phyloP scores from a whole-genome alignment of 2,329 filamentous ascomycete genomes.

The Fusarium cyanostomum region DNA sequence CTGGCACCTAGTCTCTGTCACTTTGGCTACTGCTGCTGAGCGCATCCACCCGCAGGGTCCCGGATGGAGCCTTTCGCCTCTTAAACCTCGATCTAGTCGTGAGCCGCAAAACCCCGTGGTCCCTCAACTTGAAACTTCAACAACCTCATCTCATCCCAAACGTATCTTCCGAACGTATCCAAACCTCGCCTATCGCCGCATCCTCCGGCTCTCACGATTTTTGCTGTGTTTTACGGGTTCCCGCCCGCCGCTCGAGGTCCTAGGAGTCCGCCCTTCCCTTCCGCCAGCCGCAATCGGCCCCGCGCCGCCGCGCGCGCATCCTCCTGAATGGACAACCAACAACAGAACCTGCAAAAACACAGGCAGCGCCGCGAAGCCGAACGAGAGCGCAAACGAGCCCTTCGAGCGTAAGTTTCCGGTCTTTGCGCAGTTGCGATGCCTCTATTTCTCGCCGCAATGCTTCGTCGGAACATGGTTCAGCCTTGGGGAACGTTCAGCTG shows the following conservation, averaged over 20 bases:
- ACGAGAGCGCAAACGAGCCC: slow-evolving; percentile 44
- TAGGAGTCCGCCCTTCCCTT: slow-evolving; percentile 34
- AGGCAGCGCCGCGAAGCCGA: slow-evolving; percentile 44
- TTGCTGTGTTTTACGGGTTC: slow-evolving; percentile 43
- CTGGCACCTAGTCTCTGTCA: slow-evolving; percentile 10
- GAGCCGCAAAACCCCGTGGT: slow-evolving; percentile 43
- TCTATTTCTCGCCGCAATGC: slow-evolving; percentile 5
- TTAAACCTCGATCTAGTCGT: slow-evolving; percentile 39
- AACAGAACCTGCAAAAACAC: slow-evolving; percentile 43
- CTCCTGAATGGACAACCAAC: slow-evolving; percentile 43
- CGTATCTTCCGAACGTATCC: slow-evolving; percentile 12
- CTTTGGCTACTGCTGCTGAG: slow-evolving; percentile 10
- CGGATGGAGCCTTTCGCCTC: slow-evolving; percentile 42
- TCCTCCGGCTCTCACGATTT: slow-evolving; percentile 19
- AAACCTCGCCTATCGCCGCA: slow-evolving; percentile 3
- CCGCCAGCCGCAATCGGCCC: slow-evolving; percentile 42
- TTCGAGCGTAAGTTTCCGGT: slow-evolving; percentile 39
- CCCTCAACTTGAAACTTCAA: slow-evolving; percentile 37
- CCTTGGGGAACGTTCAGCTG: not conserved
- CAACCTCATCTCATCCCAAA: slow-evolving; percentile 16
- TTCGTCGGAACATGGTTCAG: not conserved
- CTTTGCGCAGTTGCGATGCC: not conserved
- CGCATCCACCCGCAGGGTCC: slow-evolving; percentile 38
- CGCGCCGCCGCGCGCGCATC: slow-evolving; percentile 40
- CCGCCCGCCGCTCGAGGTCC: slow-evolving; percentile 41